phyloP scores from a whole-genome alignment of 1,284 basidiomycete species.

The Leccinum pseudoinsigne region DNA sequence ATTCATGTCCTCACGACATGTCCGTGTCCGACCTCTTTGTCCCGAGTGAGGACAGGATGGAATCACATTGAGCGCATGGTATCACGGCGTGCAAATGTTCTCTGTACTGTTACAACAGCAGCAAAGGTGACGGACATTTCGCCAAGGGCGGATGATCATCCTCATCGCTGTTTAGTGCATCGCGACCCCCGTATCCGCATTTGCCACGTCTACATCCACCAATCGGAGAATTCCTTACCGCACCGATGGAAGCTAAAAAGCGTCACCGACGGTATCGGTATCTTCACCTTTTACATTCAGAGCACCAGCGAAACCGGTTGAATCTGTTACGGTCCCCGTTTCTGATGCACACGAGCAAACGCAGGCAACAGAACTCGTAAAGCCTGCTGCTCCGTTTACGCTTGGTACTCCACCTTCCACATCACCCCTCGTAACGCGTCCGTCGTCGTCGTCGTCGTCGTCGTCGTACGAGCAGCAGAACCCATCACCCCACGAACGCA shows the following conservation, averaged over 20 bases:
- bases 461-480: no score
- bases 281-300: conserved; percentile 23
- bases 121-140: no score
- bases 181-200: conserved; percentile 11
- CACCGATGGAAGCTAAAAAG: conserved; percentile 24
- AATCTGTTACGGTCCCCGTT: conserved; percentile 9
- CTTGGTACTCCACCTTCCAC: conserved; percentile 18
- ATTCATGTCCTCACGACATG: no score
- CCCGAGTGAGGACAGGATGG: no score
- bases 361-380: conserved; percentile 8
- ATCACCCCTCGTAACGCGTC: no score
- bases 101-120: no score
- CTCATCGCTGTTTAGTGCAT: conserved; percentile 22
- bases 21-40: no score
- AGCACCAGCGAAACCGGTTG: conserved; percentile 20
- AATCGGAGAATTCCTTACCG: not conserved
- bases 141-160: conserved; percentile 11
- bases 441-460: no score
- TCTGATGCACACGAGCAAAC: conserved; percentile 8
- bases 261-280: not conserved
- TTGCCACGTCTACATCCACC: conserved; percentile 16
- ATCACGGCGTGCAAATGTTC: no score
- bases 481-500: no score
- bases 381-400: conserved; percentile 12
- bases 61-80: no score